Evolutionary conservation across 495 filamentous ascomycete species (phyloP).

Genomic region (Penicillium mononematosum): DNA sequence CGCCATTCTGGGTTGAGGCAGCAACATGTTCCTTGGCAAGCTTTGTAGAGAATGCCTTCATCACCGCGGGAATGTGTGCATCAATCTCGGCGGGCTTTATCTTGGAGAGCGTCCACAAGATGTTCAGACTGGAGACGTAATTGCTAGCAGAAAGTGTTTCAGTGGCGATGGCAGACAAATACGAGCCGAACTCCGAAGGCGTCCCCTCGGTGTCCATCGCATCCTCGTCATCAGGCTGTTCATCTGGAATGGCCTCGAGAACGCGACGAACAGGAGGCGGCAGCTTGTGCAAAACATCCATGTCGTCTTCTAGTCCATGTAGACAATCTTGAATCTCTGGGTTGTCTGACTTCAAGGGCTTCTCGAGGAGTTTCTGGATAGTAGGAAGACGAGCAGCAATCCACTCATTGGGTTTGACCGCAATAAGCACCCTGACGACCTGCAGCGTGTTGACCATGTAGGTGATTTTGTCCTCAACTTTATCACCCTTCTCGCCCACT

Average conservation of each 20-base stretch:
- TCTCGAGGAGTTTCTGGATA: slow-evolving; percentile 88
- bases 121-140: slow-evolving; percentile 82
- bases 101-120: slow-evolving; percentile 86
- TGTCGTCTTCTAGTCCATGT: slow-evolving; percentile 65
- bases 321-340: slow-evolving; percentile 90
- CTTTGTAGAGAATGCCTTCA: slow-evolving; percentile 92
- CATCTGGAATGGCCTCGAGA: slow-evolving; percentile 86
- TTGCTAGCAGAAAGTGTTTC: slow-evolving; percentile 75
- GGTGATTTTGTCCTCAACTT: slow-evolving; percentile 67
- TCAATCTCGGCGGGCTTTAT: slow-evolving; percentile 83
- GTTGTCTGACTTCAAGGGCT: slow-evolving; percentile 80
- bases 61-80: slow-evolving; percentile 77
- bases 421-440: slow-evolving; percentile 81
- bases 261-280: slow-evolving; percentile 73
- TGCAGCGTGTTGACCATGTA: slow-evolving; percentile 89
- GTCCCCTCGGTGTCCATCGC: slow-evolving; percentile 77
- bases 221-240: slow-evolving; percentile 82
- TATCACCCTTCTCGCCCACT: slow-evolving; percentile 64
- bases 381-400: slow-evolving; percentile 68
- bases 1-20: slow-evolving; percentile 53
- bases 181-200: slow-evolving; percentile 76
- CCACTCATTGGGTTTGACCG: slow-evolving; percentile 86
- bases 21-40: slow-evolving; percentile 91
- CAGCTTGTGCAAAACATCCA: slow-evolving; percentile 54
- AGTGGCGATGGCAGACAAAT: slow-evolving; percentile 75